Conservation (phyloP, 805 yeast species). For the Starmerella scarabaei region DNA sequence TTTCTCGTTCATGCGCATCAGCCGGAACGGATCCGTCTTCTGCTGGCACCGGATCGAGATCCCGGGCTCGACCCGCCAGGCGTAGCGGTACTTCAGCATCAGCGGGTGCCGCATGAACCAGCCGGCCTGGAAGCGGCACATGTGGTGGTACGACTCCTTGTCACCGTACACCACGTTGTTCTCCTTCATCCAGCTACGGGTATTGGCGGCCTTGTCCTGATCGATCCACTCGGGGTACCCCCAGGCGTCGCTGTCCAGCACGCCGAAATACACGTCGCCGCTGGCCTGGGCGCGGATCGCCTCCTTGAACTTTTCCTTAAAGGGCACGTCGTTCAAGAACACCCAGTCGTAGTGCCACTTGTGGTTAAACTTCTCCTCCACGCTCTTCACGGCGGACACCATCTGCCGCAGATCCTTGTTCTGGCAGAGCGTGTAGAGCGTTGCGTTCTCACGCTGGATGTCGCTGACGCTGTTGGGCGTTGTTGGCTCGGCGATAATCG, state of each 20-base stretch:
- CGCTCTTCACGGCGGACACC: slow-evolving; percentile 45
- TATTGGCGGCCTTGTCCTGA: slow-evolving; percentile 34
- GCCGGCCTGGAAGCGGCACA: slow-evolving; percentile 74
- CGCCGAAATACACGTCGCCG: slow-evolving; percentile 51
- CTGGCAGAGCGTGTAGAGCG: slow-evolving; percentile 55
- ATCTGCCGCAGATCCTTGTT: slow-evolving; percentile 49
- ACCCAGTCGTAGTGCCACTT: slow-evolving; percentile 65
- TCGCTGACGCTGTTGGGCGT: not conserved
- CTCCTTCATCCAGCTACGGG: slow-evolving; percentile 35
- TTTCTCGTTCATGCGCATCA: slow-evolving; percentile 42
- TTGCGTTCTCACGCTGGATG: slow-evolving; percentile 27
- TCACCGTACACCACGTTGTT: slow-evolving; percentile 44
- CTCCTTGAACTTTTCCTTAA: slow-evolving; percentile 42
- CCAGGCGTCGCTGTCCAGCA: slow-evolving; percentile 55
- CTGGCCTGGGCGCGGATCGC: slow-evolving; percentile 40
- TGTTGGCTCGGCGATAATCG: not conserved
- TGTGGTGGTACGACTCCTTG: slow-evolving; percentile 52
- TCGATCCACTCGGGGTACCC: slow-evolving; percentile 54
- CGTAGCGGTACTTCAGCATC: slow-evolving; percentile 47
- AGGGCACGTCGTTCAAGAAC: slow-evolving; percentile 58
- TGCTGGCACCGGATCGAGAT: slow-evolving; percentile 49
- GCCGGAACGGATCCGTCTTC: slow-evolving; percentile 47
- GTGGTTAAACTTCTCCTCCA: slow-evolving; percentile 54
- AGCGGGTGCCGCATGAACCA: slow-evolving; percentile 52
- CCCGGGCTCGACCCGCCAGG: slow-evolving; percentile 70